Conservation (phyloP, 257 asterid species). For the Coffea eugenioides region DNA sequence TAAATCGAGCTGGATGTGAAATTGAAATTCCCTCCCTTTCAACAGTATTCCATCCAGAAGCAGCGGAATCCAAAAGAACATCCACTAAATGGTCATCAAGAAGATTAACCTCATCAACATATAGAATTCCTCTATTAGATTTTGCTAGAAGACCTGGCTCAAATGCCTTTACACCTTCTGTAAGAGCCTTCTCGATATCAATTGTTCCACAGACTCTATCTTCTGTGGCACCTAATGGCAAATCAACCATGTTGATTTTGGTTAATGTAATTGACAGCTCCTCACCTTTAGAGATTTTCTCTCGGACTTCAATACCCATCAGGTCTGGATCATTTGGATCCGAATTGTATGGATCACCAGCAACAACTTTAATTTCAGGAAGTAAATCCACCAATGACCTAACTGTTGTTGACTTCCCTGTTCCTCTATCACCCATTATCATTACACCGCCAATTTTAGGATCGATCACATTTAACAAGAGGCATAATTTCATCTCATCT, state of each 20-base stretch:
- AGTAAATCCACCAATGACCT: constrained; percentile 84
- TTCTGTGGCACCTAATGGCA: constrained; percentile 93
- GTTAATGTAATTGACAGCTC: constrained; percentile 44
- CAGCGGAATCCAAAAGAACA: constrained; percentile 86
- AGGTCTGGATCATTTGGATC: constrained; percentile 91
- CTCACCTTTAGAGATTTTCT: constrained; percentile 52
- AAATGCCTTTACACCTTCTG: constrained; percentile 92
- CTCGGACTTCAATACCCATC: constrained; percentile 79
- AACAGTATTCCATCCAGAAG: constrained; percentile 92
- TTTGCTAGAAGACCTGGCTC: constrained; percentile 95
- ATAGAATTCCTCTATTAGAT: constrained; percentile 86
- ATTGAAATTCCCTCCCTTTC: constrained; percentile 95
- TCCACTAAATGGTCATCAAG: constrained; percentile 92
- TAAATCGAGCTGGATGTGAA: constrained; percentile 90
- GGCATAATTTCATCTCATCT: constrained; percentile 94
- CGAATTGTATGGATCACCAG: constrained; percentile 86
- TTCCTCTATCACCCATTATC: constrained; percentile 98
- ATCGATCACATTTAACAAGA: constrained; percentile 77
- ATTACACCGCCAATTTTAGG: constrained; percentile 98
- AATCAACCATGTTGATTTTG: constrained; percentile 89
- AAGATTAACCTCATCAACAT: constrained; percentile 92
- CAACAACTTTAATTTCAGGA: constrained; percentile 72
- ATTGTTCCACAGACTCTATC: constrained; percentile 94
- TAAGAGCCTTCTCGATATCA: constrained; percentile 90
- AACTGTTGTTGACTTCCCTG: constrained; percentile 91